Evolutionary conservation across 192 early-diverging fungal genomes (phyloP).

Genomic region (Umbelopsis sp.): DNA sequence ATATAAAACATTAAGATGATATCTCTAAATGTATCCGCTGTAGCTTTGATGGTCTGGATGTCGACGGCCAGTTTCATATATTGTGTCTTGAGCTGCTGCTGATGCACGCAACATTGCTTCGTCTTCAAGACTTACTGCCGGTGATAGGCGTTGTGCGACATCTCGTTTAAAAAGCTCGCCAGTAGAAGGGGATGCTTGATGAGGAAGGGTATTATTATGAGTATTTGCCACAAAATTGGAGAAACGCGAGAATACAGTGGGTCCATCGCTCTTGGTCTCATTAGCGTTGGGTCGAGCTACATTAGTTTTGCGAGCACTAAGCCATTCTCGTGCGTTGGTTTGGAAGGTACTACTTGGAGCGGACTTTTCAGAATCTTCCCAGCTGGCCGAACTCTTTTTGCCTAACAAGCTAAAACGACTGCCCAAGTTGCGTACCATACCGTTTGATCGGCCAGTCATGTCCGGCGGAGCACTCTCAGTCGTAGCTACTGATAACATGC

Average conservation of each 20-base stretch:
- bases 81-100: not conserved
- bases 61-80: not conserved
- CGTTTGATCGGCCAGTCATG: conserved; percentile 3
- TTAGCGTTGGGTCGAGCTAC: not conserved
- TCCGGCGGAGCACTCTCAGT: conserved; percentile 20
- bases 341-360: not conserved
- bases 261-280: not conserved
- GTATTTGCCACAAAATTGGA: conserved; percentile 8
- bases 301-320: not conserved
- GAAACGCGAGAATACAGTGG: not conserved
- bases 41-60: conserved; percentile 2
- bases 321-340: not conserved
- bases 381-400: not conserved
- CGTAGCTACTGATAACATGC: conserved; percentile 6
- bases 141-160: not conserved
- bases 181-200: not conserved
- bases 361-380: not conserved
- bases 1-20: too few relatives aligned
- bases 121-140: not conserved
- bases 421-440: conserved; percentile 12
- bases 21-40: conserved; percentile 8
- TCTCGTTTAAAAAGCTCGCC: conserved; percentile 11
- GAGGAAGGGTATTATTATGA: not conserved
- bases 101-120: conserved; percentile 1
- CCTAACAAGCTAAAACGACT: conserved; percentile 5